Conservation (phyloP, 768 basidiomycete species). For the Peribolospora baueri region DNA sequence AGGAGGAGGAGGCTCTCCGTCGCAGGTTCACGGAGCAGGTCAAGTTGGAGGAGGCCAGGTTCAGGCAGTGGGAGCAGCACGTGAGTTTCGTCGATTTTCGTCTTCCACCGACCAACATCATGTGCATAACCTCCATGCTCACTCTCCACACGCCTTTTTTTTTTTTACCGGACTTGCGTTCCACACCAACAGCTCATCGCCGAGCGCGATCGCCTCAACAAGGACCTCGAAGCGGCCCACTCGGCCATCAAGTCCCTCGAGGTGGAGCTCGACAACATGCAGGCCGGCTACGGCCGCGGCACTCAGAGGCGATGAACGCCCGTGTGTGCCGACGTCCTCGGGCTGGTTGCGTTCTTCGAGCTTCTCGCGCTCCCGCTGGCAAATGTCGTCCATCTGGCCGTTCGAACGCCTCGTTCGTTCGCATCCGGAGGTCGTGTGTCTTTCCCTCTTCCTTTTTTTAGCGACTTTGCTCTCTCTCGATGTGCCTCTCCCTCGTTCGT, state of each 20-base stretch:
- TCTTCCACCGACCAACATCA: neutral
- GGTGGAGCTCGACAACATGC: slow-evolving; percentile 66
- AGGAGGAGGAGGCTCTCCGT: slow-evolving; percentile 87
- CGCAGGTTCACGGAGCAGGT: slow-evolving; percentile 99
- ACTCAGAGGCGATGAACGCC: slow-evolving; percentile 2
- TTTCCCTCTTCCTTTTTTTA: too few species aligned
- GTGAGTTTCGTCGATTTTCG: slow-evolving; percentile 26
- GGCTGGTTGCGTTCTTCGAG: too few species aligned
- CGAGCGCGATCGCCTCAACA: slow-evolving; percentile 95
- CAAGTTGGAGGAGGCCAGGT: slow-evolving; percentile 89
- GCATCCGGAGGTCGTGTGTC: too few species aligned
- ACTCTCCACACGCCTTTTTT: slow-evolving; percentile 7
- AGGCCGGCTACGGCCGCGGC: slow-evolving; percentile 59
- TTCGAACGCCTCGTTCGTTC: too few species aligned
- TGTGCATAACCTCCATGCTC: neutral
- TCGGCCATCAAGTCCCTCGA: slow-evolving; percentile 68
- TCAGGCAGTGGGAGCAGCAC: slow-evolving; percentile 98
- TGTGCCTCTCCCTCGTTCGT: too few species aligned
- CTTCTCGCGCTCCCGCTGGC: too few species aligned
- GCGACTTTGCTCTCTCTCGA: too few species aligned
- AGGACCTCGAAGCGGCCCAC: slow-evolving; percentile 70
- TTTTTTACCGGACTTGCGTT: neutral
- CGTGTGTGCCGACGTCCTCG: neutral
- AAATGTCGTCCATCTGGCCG: too few species aligned
- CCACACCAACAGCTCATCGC: slow-evolving; percentile 55